Evolutionary conservation across 345 rosid species (phyloP).

Genomic region (Bruguiera parviflora): DNA sequence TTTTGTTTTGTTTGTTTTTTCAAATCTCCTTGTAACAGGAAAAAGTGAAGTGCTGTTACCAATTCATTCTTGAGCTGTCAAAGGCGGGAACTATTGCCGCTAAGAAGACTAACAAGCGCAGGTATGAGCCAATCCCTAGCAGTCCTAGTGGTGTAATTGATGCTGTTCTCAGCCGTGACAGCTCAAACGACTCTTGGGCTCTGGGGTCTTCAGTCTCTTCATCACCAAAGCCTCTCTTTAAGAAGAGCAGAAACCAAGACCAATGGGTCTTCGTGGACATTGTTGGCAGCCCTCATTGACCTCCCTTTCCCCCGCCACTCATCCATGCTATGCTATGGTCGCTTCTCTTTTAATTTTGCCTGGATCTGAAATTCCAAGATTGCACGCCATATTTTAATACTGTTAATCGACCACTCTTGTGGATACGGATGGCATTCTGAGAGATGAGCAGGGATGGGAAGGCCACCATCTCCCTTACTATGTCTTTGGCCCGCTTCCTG

Average conservation of each 20-base stretch:
- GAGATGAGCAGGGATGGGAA: conserved; percentile 6
- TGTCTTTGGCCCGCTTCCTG: conserved; percentile 9
- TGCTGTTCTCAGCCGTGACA: conserved; percentile 24
- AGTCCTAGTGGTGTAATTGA: conserved; percentile 34
- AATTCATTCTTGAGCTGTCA: conserved; percentile 17
- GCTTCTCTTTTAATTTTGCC: neutral
- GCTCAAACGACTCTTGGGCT: conserved; percentile 28
- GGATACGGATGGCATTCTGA: conserved; percentile 14
- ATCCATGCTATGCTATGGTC: conserved; percentile 3
- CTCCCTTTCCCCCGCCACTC: neutral
- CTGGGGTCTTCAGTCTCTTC: conserved; percentile 23
- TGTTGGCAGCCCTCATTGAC: conserved; percentile 36
- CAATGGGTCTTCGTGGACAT: conserved; percentile 38
- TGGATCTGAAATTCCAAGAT: conserved; percentile 24
- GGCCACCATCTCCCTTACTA: conserved; percentile 8
- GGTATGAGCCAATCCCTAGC: conserved; percentile 15
- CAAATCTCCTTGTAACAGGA: conserved; percentile 11
- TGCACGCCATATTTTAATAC: conserved; percentile 6
- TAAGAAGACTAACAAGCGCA: conserved; percentile 12
- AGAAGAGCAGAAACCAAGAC: conserved; percentile 52
- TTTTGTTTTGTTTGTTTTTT: neutral
- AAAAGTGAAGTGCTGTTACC: conserved; percentile 18
- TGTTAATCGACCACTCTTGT: neutral
- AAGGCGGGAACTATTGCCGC: neutral
- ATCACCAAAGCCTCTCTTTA: conserved; percentile 35